Evolutionary conservation across 2,329 filamentous ascomycete genomes (phyloP), one percentile per base, ranked within the genome.

Genomic region (Ophiocordyceps camponoti-leonardi): DNA sequence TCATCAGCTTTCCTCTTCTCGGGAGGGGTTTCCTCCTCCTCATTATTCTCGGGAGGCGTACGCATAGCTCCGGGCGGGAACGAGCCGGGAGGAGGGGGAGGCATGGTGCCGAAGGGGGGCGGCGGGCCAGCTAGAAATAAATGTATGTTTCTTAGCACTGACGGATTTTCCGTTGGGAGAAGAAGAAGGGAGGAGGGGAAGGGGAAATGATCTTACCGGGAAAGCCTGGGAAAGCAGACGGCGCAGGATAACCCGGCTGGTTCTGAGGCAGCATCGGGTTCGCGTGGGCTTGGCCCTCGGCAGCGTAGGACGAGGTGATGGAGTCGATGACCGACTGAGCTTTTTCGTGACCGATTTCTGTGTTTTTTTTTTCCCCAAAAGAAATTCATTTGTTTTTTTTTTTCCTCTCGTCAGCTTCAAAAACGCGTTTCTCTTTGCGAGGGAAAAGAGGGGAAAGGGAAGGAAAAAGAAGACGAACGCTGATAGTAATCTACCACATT

Each of bases 401-500:
- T n/a, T n/a, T n/a, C n/a, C n/a, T n/a, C 5, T 33, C 31, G 13
- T 13, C 12, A 33, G 11, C 16, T 16, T 16, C n/a, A 33, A 13
- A 11, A 5, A 33, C 11, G 31, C 11, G 31, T 13, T 4, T 33
- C 4, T 33, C 11, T 33, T 13, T 33, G 14, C 13, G 28, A 11
- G 19, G 16, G 8, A 22, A 5, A 18, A 10, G 22, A 13, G 4
- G 33, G 22, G 35, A 6, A 19, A 23, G 31, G 45, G 39, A 26
- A 8, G 8, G 23, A 26, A 4, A 8, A 26, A 26, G 18, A 19
- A 30, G 44, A 62, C 72, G 48, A 66, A 88, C 84, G 87, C 68
- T 96, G 88, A 65, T 98, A 98, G 69, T 98, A 98, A 61, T 95
- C 88, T 56, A 95, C 83, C 28, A 98, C 92, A 65, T 98, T 98